A percentile compares a stretch with the other conserved stretches of the same genome.
phyloP scores from a whole-genome alignment of 228 moss, liverwort and hornwort genomes.

The Sphagnum magellanicum region DNA sequence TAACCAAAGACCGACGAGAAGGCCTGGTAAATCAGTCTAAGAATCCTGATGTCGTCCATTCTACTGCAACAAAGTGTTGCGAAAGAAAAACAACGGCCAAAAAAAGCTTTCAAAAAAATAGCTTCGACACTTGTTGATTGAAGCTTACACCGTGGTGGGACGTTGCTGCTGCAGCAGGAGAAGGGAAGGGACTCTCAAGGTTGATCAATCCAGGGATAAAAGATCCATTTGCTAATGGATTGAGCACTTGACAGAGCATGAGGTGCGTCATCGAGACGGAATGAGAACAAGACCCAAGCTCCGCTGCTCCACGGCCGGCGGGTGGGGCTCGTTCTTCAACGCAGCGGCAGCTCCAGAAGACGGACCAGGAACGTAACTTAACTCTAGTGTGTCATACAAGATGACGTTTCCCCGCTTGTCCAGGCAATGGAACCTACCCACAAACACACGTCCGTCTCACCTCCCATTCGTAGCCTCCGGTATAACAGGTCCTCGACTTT shows the following conservation, averaged over 20 bases:
- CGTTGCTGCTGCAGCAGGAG: no score
- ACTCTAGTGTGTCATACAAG: conserved; percentile 35
- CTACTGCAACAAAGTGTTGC: no score
- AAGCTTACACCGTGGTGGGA: no score
- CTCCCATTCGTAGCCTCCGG: conserved; percentile 33
- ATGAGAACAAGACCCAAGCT: conserved; percentile 46
- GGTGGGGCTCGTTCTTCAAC: not conserved
- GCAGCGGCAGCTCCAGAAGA: not conserved
- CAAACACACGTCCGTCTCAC: conserved; percentile 38
- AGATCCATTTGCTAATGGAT: conserved; percentile 29
- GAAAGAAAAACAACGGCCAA: no score
- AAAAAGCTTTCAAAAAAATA: no score
- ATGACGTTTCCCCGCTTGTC: conserved; percentile 58
- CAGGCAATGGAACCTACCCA: conserved; percentile 46
- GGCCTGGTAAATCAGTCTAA: no score
- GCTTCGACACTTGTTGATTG: no score
- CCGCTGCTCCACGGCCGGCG: conserved; percentile 16
- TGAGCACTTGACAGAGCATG: conserved; percentile 36
- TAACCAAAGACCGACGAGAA: no score
- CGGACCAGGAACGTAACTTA: conserved; percentile 9
- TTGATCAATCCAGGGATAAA: conserved; percentile 7
- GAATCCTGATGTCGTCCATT: no score
- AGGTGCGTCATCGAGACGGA: conserved; percentile 38
- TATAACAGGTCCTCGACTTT: conserved; percentile 27
- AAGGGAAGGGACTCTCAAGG: no score